phyloP scores from a whole-genome alignment of 2,329 filamentous ascomycete species.

The Colletotrichum kahawae region DNA sequence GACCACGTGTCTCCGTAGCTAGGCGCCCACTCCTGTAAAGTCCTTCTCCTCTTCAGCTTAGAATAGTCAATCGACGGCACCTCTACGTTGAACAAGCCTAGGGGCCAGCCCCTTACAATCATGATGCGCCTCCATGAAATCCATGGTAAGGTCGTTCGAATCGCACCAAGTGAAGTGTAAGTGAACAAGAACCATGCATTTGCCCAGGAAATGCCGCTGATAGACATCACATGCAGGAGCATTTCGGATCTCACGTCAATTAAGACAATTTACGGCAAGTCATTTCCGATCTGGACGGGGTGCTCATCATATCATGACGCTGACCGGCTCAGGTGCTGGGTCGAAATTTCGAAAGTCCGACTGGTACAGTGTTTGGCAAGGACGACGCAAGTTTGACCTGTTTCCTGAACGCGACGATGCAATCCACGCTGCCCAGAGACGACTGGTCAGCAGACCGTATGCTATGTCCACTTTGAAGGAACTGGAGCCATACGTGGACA shows the following conservation, averaged over 20 bases:
- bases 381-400: not conserved
- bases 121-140: not conserved
- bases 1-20: too few relatives aligned
- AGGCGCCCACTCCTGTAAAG: too few relatives aligned
- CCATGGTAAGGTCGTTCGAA: not conserved
- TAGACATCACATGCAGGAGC: not conserved
- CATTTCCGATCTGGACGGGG: not conserved
- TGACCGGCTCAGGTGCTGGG: not conserved
- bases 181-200: not conserved
- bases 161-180: slow-evolving; percentile 1
- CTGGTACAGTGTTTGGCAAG: slow-evolving; percentile 7
- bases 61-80: too few relatives aligned
- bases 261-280: not conserved
- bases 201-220: not conserved
- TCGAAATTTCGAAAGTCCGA: slow-evolving; percentile 8
- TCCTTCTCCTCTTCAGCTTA: too few relatives aligned
- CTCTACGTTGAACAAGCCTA: too few relatives aligned
- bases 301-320: too few relatives aligned
- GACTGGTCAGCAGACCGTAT: not conserved
- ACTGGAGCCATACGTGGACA: slow-evolving; percentile 5
- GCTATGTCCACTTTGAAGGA: slow-evolving; percentile 1
- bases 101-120: too few relatives aligned
- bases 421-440: not conserved
- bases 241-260: not conserved
- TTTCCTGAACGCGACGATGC: not conserved